Percentiles rank a stretch among this genome's conserved stretches.
Evolutionary conservation across 1,284 basidiomycete species (phyloP).

Genomic region (Pseudozyma thailandica): DNA sequence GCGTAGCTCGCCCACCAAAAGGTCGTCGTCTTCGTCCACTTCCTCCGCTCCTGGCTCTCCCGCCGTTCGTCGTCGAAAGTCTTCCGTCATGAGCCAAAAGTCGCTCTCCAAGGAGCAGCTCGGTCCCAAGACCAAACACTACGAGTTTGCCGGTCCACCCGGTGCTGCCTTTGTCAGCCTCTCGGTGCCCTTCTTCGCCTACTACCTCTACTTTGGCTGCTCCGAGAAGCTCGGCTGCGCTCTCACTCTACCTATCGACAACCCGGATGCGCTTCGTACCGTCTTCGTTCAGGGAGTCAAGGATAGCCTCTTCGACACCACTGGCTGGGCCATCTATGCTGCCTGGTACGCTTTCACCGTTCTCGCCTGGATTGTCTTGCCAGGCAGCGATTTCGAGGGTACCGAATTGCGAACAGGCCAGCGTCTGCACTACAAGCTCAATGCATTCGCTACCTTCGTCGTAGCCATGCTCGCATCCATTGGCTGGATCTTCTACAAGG

Average conservation of each 20-base stretch:
- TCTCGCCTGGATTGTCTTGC: conserved; percentile 82
- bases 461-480: conserved; percentile 71
- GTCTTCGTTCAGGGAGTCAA: conserved; percentile 40
- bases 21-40: conserved; percentile 12
- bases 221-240: conserved; percentile 73
- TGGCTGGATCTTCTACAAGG: conserved; percentile 78
- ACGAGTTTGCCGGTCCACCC: conserved; percentile 86
- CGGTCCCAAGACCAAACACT: conserved; percentile 72
- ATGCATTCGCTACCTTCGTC: conserved; percentile 89
- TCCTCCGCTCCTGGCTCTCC: conserved; percentile 25
- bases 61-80: conserved; percentile 29
- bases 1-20: conserved; percentile 24
- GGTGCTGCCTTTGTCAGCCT: conserved; percentile 81
- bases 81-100: conserved; percentile 41
- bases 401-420: conserved; percentile 81
- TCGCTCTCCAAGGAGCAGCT: conserved; percentile 61
- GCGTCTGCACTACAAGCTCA: conserved; percentile 87
- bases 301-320: conserved; percentile 77
- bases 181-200: conserved; percentile 79
- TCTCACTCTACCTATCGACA: conserved; percentile 48
- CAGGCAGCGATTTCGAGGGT: conserved; percentile 87
- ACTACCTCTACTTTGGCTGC: conserved; percentile 85
- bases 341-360: conserved; percentile 92
- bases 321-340: conserved; percentile 81
- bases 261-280: conserved; percentile 34